A percentile compares a stretch with the other conserved stretches of the same genome.
Conservation (phyloP, 495 filamentous ascomycete genomes). For the Podospora fimiseda region DNA sequence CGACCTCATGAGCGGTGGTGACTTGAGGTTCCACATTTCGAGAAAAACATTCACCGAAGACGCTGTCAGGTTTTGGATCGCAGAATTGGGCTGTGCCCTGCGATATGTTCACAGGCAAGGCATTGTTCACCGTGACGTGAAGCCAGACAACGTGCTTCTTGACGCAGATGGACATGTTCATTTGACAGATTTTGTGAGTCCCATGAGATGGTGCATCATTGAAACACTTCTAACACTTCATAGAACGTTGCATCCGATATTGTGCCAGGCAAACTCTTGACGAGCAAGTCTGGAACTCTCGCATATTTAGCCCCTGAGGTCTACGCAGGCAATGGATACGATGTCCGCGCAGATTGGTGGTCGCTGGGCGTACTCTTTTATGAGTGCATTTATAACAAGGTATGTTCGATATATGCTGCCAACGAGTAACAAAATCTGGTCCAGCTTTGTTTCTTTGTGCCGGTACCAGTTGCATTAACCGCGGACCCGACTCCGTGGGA, state of each 20-base stretch:
- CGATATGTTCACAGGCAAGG: constrained; percentile 85
- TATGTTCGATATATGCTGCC: constrained; percentile 63
- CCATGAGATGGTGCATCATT: neutral
- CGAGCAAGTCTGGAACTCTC: constrained; percentile 93
- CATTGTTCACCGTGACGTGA: constrained; percentile 94
- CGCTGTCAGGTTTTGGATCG: constrained; percentile 92
- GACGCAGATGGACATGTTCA: constrained; percentile 95
- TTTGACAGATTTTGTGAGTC: constrained; percentile 90
- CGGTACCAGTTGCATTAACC: neutral
- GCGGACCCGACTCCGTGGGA: neutral
- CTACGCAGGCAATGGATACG: constrained; percentile 81
- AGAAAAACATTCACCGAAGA: constrained; percentile 98
- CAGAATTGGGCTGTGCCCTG: constrained; percentile 87
- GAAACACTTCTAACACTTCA: constrained; percentile 10
- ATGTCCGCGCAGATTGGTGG: constrained; percentile 94
- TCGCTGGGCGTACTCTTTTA: constrained; percentile 94
- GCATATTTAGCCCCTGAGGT: constrained; percentile 97
- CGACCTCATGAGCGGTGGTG: constrained; percentile 96
- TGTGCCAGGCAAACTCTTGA: constrained; percentile 69
- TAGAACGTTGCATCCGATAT: constrained; percentile 97
- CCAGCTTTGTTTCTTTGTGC: neutral
- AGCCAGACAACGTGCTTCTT: constrained; percentile 93
- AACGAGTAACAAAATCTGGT: neutral
- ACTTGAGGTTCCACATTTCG: constrained; percentile 95
- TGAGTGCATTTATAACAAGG: constrained; percentile 99